phyloP scores from a whole-genome alignment of 2,329 filamentous ascomycete genomes.

The Colletotrichum aenigma region DNA sequence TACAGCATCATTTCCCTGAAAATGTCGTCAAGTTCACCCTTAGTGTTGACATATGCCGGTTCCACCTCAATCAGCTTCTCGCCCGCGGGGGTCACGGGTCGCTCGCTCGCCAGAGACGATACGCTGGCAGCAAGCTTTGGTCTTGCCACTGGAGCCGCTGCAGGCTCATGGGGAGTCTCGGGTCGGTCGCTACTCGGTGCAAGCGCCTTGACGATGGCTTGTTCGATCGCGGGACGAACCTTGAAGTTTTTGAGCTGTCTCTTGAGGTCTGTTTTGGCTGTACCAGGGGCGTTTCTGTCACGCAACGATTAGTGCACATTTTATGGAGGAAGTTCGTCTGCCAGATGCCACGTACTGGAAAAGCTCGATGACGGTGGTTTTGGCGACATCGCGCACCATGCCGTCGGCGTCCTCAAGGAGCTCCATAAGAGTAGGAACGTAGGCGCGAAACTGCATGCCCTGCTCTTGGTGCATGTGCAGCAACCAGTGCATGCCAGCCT shows the following conservation, averaged over 20 bases:
- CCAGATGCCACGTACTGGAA: slow-evolving; percentile 67
- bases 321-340: neutral
- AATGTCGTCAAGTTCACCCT: slow-evolving; percentile 86
- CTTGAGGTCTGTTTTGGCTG: slow-evolving; percentile 88
- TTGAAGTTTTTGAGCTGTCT: slow-evolving; percentile 83
- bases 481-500: slow-evolving; percentile 84
- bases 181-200: slow-evolving; percentile 53
- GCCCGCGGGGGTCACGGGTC: slow-evolving; percentile 64
- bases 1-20: slow-evolving; percentile 79
- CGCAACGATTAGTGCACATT: slow-evolving; percentile 78
- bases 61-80: slow-evolving; percentile 76
- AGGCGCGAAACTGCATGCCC: slow-evolving; percentile 79
- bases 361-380: slow-evolving; percentile 82
- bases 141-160: slow-evolving; percentile 43
- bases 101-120: slow-evolving; percentile 52
- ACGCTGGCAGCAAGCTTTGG: slow-evolving; percentile 55
- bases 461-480: slow-evolving; percentile 83
- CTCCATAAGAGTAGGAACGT: slow-evolving; percentile 83
- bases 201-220: slow-evolving; percentile 79
- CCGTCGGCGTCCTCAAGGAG: slow-evolving; percentile 90
- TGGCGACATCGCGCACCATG: slow-evolving; percentile 84
- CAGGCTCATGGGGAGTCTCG: slow-evolving; percentile 42
- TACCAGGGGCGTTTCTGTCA: slow-evolving; percentile 77
- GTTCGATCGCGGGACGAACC: slow-evolving; percentile 84
- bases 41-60: slow-evolving; percentile 81